Evolutionary conservation across 768 basidiomycete species (phyloP), one percentile per base, ranked within the genome.

Genomic region (Panaeolus papilionaceus): DNA sequence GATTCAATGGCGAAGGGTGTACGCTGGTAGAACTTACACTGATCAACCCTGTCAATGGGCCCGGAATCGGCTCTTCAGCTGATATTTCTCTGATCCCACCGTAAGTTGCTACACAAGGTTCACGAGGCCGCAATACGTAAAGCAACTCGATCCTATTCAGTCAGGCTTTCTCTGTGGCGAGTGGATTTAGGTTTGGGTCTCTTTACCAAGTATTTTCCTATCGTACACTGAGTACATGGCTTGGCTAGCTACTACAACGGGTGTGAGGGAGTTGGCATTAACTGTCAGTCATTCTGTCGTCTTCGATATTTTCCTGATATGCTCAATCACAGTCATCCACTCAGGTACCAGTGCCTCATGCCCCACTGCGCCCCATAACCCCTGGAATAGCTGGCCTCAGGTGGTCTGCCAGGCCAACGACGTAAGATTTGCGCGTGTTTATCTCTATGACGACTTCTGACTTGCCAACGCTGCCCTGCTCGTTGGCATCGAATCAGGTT

Each of bases 111-210:
- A 3, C 33, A 33, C 5, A 33, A 33, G 33, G 33, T 33, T 3
- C 33, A 33, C 33, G 5, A 5, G 5, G 33, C 33, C 33, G 33
- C 33, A 33, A 33, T 2, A 5, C 33, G 33, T 33, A 3, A 2
- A 1, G 33, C 33, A 33, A 33, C 33, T 33, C 33, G 2, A 33
- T 33, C 33, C 33, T 2, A 33, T 5, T 47, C 51, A 84, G 83
- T n/a, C 81, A 78, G 65, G 38, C 73, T 2, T 84, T 83, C 75
- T 81, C 80, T 4, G 81, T 83, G 3, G 75, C 80, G 2, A 73
- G 78, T 61, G 79, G 14, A n/a, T 18, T 20, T 47, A 81, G 83
- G 47, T 51, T 23, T 18, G 47, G 33, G 1, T 1, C 18, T 18
- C 23, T 33, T 33, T 33, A 33, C 33, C 33, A 5, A 33, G 33